Evolutionary conservation across 2,329 filamentous ascomycete genomes (phyloP).

Genomic region (Trichophyton equinum): DNA sequence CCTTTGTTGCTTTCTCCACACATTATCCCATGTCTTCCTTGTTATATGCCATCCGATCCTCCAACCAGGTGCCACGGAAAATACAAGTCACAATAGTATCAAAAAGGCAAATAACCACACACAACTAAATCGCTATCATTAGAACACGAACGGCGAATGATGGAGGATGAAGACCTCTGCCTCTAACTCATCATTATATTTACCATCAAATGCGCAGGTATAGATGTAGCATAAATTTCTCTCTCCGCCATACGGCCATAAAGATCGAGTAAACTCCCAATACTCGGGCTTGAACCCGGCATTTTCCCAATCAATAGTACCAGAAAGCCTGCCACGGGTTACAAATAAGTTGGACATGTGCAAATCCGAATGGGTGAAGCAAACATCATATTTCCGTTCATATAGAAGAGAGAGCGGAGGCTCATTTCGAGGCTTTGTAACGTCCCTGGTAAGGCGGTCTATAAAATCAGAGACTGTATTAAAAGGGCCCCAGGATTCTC

Average conservation of each 20-base stretch:
- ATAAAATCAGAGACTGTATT: constrained; percentile 9
- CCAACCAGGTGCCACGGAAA: too few species aligned
- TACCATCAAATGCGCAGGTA: neutral
- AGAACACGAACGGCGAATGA: neutral
- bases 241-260: neutral
- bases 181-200: neutral
- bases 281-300: constrained; percentile 12
- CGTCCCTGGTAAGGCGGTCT: constrained; percentile 6
- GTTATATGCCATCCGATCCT: too few species aligned
- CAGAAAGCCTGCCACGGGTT: constrained; percentile 6
- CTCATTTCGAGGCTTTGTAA: neutral
- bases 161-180: neutral
- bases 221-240: too few species aligned
- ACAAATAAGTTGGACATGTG: constrained; percentile 8
- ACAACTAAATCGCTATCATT: neutral
- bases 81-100: too few species aligned
- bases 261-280: constrained; percentile 11
- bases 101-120: neutral
- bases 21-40: too few species aligned
- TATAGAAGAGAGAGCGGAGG: constrained; percentile 8
- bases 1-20: too few species aligned
- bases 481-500: constrained; percentile 10
- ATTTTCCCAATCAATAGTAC: constrained; percentile 11
- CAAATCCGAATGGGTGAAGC: constrained; percentile 10
- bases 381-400: constrained; percentile 10